Percentiles rank a stretch among this genome's conserved stretches.
Conservation (phyloP, 139 green algal genomes). For the Zygnema circumcarinatum region DNA sequence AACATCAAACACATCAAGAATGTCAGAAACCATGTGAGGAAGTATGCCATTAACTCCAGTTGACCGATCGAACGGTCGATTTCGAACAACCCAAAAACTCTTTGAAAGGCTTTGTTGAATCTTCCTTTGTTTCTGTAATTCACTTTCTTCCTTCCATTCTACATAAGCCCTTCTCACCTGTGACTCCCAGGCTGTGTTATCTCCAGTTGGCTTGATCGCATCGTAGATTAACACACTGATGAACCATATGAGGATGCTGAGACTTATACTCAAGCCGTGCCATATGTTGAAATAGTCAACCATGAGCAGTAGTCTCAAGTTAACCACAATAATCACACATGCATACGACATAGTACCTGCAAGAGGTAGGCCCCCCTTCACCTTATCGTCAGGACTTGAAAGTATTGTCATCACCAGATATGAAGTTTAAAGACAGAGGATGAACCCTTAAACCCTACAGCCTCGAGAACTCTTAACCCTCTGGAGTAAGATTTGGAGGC, state of each 20-base stretch:
- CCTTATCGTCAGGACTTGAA: conserved; percentile 42
- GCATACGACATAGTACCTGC: conserved; percentile 65
- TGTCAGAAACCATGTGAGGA: not conserved
- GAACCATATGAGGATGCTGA: conserved; percentile 62
- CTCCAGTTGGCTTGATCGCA: conserved; percentile 38
- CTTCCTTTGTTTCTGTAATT: not conserved
- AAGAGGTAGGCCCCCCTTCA: no score
- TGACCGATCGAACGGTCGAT: no score
- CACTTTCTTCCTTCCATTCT: not conserved
- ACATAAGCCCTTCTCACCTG: no score
- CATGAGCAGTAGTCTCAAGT: conserved; percentile 64
- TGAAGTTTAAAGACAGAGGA: no score
- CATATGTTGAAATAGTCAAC: conserved; percentile 61
- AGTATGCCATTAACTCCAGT: not conserved
- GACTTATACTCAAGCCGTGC: conserved; percentile 58
- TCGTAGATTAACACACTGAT: conserved; percentile 61
- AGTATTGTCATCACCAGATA: no score
- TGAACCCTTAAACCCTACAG: no score
- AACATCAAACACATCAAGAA: not conserved
- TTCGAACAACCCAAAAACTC: no score
- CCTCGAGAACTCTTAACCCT: no score
- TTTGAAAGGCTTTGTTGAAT: no score
- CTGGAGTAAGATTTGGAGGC: no score
- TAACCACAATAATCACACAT: conserved; percentile 65
- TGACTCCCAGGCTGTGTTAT: conserved; percentile 9